Base-by-base conservation (phyloP, 208 protist genomes). In the Trypanosoma mega region DNA sequence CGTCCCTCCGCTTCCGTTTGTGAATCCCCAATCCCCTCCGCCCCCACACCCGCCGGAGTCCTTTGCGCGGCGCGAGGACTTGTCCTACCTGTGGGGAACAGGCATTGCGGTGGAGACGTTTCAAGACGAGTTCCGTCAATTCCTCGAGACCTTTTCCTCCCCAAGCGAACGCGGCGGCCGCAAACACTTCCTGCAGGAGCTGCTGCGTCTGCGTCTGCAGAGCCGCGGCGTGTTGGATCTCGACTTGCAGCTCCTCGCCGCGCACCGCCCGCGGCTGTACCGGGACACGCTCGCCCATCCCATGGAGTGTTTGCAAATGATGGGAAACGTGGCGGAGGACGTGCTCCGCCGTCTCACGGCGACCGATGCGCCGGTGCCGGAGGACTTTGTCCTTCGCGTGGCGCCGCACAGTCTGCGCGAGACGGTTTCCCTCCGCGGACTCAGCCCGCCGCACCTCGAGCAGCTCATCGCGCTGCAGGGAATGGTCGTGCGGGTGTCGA, bases 401-500 rank as follows among this genome's bases (percentile, higher is more conserved):
- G 82, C 81, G 0, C 76, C 86, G 24, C 76, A 78, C 54, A 76
- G 76, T 46, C 61, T 90, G 61, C 85, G 84, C n/a, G 56, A 69
- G 18, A 65, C 71, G 33, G 72, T 85, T n/a, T 78, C 84, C 5
- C 77, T 96, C 23, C 88, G 89, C 53, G 59, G 77, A 30, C 71
- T 96, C 12, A 71, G 68, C 18, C 85, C 90, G 39, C 71, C 78
- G 43, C 69, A 92, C 68, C 73, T 96, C 23, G 93, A 97, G 71
- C 74, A 80, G 64, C 81, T 97, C 29, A 64, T 97, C 16, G 76
- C 76, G 14, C 78, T 97, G 26, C 79, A 87, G 29, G 94, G 94
- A 1, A 97, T 97, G 90, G 90, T 97, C 29, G 90, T 96, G 44
- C 86, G 94, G n/a, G 80, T 91, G 12, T 88, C 77, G 3, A 93